Percentiles rank a stretch among this genome's conserved stretches.
These are phyloP conservation scores for Globisporangium solare DNA, from an alignment of 352 stramenopile species.

Conservation along the genomic window DNA sequence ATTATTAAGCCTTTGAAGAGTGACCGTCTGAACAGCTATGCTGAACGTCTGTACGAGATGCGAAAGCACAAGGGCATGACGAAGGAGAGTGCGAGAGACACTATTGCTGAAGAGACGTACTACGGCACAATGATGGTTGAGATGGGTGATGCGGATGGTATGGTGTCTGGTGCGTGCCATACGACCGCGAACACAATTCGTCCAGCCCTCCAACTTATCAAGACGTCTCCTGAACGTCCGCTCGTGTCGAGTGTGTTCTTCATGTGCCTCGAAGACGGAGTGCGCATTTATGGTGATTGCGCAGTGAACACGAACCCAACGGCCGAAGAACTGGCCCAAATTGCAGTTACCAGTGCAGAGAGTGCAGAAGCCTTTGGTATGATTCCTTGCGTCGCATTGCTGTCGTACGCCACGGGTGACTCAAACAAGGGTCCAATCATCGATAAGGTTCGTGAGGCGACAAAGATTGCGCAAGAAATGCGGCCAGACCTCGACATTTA, in stretches of 20 bases:
- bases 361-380: slow-evolving; percentile 76
- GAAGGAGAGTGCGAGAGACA: slow-evolving; percentile 43
- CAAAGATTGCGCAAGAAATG: slow-evolving; percentile 55
- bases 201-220: slow-evolving; percentile 85
- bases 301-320: slow-evolving; percentile 82
- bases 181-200: slow-evolving; percentile 87
- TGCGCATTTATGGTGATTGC: slow-evolving; percentile 83
- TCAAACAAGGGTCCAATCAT: slow-evolving; percentile 78
- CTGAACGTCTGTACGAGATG: slow-evolving; percentile 60
- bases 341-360: slow-evolving; percentile 71
- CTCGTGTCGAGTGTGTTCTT: slow-evolving; percentile 86
- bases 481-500: slow-evolving; percentile 78
- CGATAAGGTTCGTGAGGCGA: slow-evolving; percentile 84
- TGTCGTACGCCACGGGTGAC: slow-evolving; percentile 82
- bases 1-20: slow-evolving; percentile 55
- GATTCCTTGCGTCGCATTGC: slow-evolving; percentile 74
- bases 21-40: slow-evolving; percentile 51
- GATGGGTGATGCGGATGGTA: slow-evolving; percentile 70
- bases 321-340: slow-evolving; percentile 70
- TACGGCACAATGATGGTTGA: slow-evolving; percentile 88
- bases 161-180: slow-evolving; percentile 83
- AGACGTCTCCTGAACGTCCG: slow-evolving; percentile 58
- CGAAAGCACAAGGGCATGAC: slow-evolving; percentile 85
- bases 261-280: slow-evolving; percentile 80
- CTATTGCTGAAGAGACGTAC: slow-evolving; percentile 66